phyloP scores from a whole-genome alignment of 306 rosid genomes.

The Hippophae tibetana region DNA sequence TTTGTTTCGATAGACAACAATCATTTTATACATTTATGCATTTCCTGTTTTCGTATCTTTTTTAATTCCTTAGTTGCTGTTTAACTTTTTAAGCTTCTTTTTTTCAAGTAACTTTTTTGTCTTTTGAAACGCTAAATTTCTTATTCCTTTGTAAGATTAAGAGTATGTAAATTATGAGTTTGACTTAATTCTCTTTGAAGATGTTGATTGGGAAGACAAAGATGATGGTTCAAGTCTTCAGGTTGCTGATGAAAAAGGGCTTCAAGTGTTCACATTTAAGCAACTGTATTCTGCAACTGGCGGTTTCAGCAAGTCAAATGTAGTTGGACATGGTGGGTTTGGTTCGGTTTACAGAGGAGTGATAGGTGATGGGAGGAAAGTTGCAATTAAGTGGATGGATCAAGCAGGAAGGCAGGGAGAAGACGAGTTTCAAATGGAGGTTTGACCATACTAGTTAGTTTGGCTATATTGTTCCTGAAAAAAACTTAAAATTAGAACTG shows the following conservation, averaged over 20 bases:
- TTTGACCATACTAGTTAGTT: conserved; percentile 22
- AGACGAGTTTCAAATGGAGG: conserved; percentile 89
- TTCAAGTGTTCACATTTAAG: conserved; percentile 74
- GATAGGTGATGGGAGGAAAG: conserved; percentile 72
- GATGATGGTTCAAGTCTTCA: conserved; percentile 44
- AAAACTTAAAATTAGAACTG: neutral
- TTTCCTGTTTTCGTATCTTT: too few species aligned
- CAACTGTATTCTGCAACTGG: conserved; percentile 86
- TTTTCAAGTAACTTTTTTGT: too few species aligned
- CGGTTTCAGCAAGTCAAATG: conserved; percentile 84
- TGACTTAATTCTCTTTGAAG: conserved; percentile 33
- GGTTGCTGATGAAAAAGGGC: conserved; percentile 59
- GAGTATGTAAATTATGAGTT: too few species aligned
- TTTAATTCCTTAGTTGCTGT: neutral
- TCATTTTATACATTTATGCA: too few species aligned
- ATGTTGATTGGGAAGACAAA: conserved; percentile 31
- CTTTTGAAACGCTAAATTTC: too few species aligned
- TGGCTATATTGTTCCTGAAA: conserved; percentile 4
- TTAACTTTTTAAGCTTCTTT: too few species aligned
- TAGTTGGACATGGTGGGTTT: conserved; percentile 83
- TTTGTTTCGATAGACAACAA: too few species aligned
- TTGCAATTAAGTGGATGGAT: conserved; percentile 82
- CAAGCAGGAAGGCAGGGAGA: conserved; percentile 88
- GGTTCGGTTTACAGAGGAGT: conserved; percentile 86
- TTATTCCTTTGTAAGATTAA: too few species aligned